These are phyloP conservation scores for Rehmannia glutinosa DNA, from an alignment of 257 asterid species.

Conservation along the genomic window DNA sequence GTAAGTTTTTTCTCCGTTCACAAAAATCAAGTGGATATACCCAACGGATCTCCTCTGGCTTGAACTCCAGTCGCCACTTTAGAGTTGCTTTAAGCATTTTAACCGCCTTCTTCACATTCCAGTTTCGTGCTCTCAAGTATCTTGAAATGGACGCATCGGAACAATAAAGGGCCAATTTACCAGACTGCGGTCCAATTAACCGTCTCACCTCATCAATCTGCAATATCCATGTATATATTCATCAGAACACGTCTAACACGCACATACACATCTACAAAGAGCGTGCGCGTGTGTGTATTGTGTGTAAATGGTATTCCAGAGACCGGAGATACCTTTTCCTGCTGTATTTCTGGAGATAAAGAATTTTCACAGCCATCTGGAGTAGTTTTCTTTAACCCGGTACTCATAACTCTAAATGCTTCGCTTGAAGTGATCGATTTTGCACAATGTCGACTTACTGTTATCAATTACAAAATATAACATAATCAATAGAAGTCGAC, in stretches of 20 bases:
- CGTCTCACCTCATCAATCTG: slow-evolving; percentile 78
- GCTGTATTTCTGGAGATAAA: slow-evolving; percentile 38
- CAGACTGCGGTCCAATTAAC: slow-evolving; percentile 68
- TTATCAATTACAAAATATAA: not conserved
- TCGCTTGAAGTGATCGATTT: not conserved
- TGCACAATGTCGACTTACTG: not conserved
- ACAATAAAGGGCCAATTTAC: slow-evolving; percentile 54
- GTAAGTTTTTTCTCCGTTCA: too few relatives aligned
- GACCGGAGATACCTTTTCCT: slow-evolving; percentile 46
- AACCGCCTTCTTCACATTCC: slow-evolving; percentile 89
- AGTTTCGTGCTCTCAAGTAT: slow-evolving; percentile 74
- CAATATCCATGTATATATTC: slow-evolving; percentile 9
- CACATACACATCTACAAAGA: not conserved
- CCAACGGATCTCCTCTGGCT: slow-evolving; percentile 84
- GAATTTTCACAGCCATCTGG: slow-evolving; percentile 43
- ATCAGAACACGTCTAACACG: not conserved
- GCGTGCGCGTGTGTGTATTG: not conserved
- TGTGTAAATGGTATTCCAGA: not conserved
- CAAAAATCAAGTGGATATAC: slow-evolving; percentile 30
- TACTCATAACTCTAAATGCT: slow-evolving; percentile 39
- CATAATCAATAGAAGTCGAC: not conserved
- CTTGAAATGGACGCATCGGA: slow-evolving; percentile 64
- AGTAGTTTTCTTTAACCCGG: slow-evolving; percentile 21
- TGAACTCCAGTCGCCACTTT: slow-evolving; percentile 76
- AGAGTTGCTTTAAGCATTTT: slow-evolving; percentile 83